Evolutionary conservation across 257 asterid genomes (phyloP).

Genomic region (Capsicum pubescens): DNA sequence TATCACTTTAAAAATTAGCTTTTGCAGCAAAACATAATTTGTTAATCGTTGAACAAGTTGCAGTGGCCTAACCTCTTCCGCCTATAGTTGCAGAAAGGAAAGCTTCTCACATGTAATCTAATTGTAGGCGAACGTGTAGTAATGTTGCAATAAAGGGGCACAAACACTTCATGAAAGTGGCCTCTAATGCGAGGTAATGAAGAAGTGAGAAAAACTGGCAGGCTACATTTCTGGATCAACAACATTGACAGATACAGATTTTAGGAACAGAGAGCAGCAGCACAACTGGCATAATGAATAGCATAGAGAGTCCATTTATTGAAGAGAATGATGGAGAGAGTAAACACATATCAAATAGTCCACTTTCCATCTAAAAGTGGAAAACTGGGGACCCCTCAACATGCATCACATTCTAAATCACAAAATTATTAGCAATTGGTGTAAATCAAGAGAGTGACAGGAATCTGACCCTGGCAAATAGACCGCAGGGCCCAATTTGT

Average conservation of each 20-base stretch:
- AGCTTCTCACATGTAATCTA: neutral
- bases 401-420: constrained; percentile 22
- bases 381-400: constrained; percentile 40
- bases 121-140: neutral
- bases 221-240: constrained; percentile 16
- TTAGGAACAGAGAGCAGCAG: constrained; percentile 37
- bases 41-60: neutral
- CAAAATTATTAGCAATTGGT: constrained; percentile 24
- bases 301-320: constrained; percentile 38
- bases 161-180: constrained; percentile 29
- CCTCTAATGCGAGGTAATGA: constrained; percentile 26
- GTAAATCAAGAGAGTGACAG: constrained; percentile 30
- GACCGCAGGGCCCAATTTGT: constrained; percentile 42
- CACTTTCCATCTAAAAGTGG: constrained; percentile 34
- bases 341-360: constrained; percentile 40
- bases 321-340: constrained; percentile 31
- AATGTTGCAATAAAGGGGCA: neutral
- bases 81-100: constrained; percentile 3
- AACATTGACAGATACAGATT: constrained; percentile 32
- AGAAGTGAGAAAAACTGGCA: neutral
- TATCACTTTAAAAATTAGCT: neutral
- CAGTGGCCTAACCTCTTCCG: neutral
- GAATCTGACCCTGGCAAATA: constrained; percentile 34
- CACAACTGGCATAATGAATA: constrained; percentile 50
- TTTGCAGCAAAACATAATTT: neutral